Evolutionary conservation across 179 eudicot genomes (phyloP), one percentile per base, ranked within the genome.

Genomic region (Amaranthus tricolor): DNA sequence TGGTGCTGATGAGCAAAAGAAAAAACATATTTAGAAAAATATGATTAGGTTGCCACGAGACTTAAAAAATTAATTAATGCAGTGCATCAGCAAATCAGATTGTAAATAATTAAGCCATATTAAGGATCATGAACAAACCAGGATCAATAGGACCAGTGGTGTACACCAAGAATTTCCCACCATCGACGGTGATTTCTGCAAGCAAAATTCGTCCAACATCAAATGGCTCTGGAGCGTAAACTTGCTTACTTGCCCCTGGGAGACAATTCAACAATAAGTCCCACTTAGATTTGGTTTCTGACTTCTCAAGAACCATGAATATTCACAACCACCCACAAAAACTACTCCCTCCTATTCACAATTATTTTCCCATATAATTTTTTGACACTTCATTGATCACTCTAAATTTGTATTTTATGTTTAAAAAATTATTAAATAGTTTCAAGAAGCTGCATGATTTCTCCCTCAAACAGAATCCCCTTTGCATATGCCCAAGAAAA

Each of bases 171-270:
- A 80, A 64, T 65, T 77, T 87, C 65, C 83, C 90, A 72, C 74
- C 87, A 53, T 87, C 83, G 56, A 77, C 71, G 16, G 79, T 82
- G 62, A 95, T 82, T 75, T 93, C 98, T 66, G 82, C 99, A 80
- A 84, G 90, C 82, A 95, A 78, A 73, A 85, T 76, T 77, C 94
- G 86, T 14, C 98, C 96, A 74, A 89, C 92, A 71, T 95, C 99
- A 79, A 85, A 88, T 7, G 99, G 99, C 79, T 95, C 99, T 7
- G 99, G 99, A 82, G 99, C 99, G 85, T 95, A 95, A 54, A 85
- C 85, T 70, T 88, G 73, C 84, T 95, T 95, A 48, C 82, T 89
- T 70, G 98, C 99, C 75, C 99, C 99, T 95, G 87, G 64, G 43
- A 80, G 5, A 67, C 43, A 48, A 70, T 19, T 47, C 50, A 54